Percentiles rank a stretch among this genome's conserved stretches.
These are phyloP conservation scores for Eucalyptus regnans DNA, from an alignment of 345 rosid genomes.

Conservation along the genomic window DNA sequence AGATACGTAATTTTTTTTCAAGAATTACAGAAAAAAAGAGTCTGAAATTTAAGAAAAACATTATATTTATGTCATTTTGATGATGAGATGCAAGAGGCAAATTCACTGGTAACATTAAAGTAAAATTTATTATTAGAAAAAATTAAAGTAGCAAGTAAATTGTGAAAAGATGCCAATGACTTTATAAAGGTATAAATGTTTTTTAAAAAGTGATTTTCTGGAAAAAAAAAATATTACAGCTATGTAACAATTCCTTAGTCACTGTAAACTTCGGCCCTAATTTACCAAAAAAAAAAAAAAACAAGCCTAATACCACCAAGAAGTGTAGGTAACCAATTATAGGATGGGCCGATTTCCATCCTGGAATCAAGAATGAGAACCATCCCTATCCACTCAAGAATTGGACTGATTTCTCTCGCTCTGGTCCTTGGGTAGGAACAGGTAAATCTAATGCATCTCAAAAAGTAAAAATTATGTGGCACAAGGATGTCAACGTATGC, in stretches of 20 bases:
- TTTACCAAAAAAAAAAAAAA: too few species aligned
- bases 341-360: too few species aligned
- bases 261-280: not conserved
- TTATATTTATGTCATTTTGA: not conserved
- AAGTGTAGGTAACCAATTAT: too few species aligned
- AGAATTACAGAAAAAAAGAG: not conserved
- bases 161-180: not conserved
- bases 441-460: not conserved
- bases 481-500: not conserved
- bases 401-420: too few species aligned
- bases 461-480: not conserved
- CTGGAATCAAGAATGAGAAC: too few species aligned
- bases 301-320: too few species aligned
- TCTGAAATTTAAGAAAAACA: not conserved
- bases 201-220: too few species aligned
- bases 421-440: fast-evolving
- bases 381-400: too few species aligned
- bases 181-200: too few species aligned
- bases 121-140: too few species aligned
- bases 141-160: not conserved
- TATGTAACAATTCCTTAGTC: not conserved
- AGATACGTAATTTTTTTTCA: not conserved
- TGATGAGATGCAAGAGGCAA: not conserved
- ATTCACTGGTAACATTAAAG: not conserved
- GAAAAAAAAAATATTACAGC: not conserved